Conservation (phyloP, 2,329 filamentous ascomycete genomes). For the Neocatenulostroma microsporum region DNA sequence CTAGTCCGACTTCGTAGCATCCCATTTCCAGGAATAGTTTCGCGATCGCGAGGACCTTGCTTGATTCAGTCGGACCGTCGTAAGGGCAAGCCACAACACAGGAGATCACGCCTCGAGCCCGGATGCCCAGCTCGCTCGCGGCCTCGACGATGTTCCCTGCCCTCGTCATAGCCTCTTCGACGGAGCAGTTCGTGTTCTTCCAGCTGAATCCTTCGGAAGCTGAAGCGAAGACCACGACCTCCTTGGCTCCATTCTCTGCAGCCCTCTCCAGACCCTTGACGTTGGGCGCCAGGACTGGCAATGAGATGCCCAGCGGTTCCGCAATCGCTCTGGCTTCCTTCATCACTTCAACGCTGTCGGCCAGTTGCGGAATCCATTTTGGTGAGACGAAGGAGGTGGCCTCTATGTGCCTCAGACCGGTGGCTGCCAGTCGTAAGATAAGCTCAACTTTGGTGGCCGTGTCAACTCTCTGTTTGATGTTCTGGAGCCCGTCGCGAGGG, state of each 20-base stretch:
- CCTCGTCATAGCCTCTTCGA: conserved; percentile 62
- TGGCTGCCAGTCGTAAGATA: conserved; percentile 59
- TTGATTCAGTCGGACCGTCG: conserved; percentile 54
- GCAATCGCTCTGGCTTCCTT: too few species aligned
- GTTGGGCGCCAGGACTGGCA: too few species aligned
- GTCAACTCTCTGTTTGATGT: conserved; percentile 65
- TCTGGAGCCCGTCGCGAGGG: conserved; percentile 79
- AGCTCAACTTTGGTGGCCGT: conserved; percentile 68
- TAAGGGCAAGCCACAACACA: conserved; percentile 76
- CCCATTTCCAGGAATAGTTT: conserved; percentile 69
- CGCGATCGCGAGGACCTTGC: conserved; percentile 56
- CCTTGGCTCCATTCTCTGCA: too few species aligned
- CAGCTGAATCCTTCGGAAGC: conserved; percentile 74
- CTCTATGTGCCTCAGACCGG: conserved; percentile 67
- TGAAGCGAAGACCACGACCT: conserved; percentile 73
- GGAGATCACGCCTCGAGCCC: conserved; percentile 71
- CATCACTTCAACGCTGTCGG: too few species aligned
- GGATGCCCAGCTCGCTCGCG: conserved; percentile 57
- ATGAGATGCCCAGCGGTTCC: too few species aligned
- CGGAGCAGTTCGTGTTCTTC: conserved; percentile 74
- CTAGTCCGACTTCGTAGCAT: conserved; percentile 81
- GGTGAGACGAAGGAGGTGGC: conserved; percentile 75
- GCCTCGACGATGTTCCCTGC: conserved; percentile 64
- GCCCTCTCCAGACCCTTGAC: too few species aligned
- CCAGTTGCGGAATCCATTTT: conserved; percentile 82